A percentile compares a stretch with the other conserved stretches of the same genome.
Conservation (phyloP, 78 protist genomes). For the Cavenderia fasciculata region DNA sequence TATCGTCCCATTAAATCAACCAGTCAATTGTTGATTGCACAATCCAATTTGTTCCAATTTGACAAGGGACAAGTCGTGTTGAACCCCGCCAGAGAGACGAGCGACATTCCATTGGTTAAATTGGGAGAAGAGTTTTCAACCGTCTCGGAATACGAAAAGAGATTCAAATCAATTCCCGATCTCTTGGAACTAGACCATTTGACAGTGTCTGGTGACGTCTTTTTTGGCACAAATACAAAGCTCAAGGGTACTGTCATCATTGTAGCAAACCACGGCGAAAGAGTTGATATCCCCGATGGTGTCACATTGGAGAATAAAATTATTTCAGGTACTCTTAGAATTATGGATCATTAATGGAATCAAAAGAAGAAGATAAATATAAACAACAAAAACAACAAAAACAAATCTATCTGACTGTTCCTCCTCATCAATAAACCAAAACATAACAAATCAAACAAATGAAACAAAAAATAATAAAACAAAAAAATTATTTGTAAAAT, state of each 20-base stretch:
- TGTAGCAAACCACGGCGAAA: conserved; percentile 86
- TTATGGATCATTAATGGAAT: conserved; percentile 88
- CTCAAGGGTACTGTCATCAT: conserved; percentile 93
- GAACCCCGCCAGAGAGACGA: conserved; percentile 55
- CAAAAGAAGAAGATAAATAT: too few relatives aligned
- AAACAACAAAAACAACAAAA: too few relatives aligned
- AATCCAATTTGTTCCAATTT: conserved; percentile 88
- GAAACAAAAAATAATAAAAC: too few relatives aligned
- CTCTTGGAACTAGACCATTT: conserved; percentile 91
- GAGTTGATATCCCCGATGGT: conserved; percentile 92
- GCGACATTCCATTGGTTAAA: conserved; percentile 88
- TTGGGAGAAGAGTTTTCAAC: conserved; percentile 86
- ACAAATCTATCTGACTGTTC: too few relatives aligned
- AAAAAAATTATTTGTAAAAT: too few relatives aligned
- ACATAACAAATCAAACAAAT: too few relatives aligned
- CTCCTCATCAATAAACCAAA: too few relatives aligned
- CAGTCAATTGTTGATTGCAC: conserved; percentile 92
- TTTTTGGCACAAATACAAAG: conserved; percentile 84
- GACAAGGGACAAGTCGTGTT: conserved; percentile 72
- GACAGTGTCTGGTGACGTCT: conserved; percentile 95
- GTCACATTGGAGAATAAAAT: conserved; percentile 91
- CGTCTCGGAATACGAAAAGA: conserved; percentile 70
- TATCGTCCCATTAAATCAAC: conserved; percentile 96
- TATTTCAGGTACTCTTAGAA: conserved; percentile 86
- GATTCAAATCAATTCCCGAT: conserved; percentile 88